Evolutionary conservation across 495 filamentous ascomycete species (phyloP), one percentile per base, ranked within the genome.

Genomic region (Delitschia confertaspora): DNA sequence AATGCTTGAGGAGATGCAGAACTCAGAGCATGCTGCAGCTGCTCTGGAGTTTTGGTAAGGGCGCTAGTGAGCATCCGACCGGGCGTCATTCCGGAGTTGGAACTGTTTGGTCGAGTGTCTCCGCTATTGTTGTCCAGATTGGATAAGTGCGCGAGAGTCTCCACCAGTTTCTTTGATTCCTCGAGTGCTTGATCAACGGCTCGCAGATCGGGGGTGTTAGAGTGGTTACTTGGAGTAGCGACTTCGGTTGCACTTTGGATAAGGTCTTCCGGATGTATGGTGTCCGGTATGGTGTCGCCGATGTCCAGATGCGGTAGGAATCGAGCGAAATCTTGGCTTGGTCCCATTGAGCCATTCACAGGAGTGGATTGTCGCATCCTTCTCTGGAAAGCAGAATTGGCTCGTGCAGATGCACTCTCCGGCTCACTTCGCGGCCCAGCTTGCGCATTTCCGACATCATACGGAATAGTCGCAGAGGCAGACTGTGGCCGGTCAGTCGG

Each of bases 201-300:
- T 20, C 49, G 37, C n/a, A 67, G 45, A 43, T 65, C 56, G n/a
- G 65, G 64, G 7, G 64, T 65, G 33, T 53, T 55, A 17, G 41
- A 35, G n/a, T n/a, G n/a, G 13, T 46, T 53, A 41, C 62, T 67
- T 7, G 65, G 65, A 4, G 65, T 68, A 3, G 59, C 61, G 17
- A 63, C 34, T 35, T 68, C 65, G 7, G 65, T 68, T 0, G 64
- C 65, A 41, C 65, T 68, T 38, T 60, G 61, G 23, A 54, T 32
- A 17, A 55, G 38, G 23, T 61, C 53, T 1, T 56, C 56, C 9
- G 47, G 42, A 33, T 56, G 36, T 7, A 33, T 40, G 6, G 53
- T 51, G 18, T 56, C 36, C 14, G 52, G 52, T 9, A 51, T 33
- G 6, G 52, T 51, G 33, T 51, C 52, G 16, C 42, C 42, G 24